phyloP scores from a whole-genome alignment of 1,284 basidiomycete species.

The Cutaneotrichosporon mucoides region DNA sequence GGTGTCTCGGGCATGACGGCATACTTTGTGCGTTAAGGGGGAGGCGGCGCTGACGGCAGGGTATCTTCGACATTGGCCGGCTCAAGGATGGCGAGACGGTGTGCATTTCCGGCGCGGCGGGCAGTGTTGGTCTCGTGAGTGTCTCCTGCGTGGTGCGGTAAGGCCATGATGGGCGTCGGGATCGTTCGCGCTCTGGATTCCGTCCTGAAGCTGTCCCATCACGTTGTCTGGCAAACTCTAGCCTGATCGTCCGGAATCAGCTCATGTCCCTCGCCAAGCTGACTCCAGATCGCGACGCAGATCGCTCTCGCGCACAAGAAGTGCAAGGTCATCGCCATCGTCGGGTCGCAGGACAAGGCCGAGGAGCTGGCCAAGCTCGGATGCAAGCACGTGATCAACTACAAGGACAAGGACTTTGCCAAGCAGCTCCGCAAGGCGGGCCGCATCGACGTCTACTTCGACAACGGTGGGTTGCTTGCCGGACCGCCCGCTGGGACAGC shows the following conservation, averaged over 20 bases:
- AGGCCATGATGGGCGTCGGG: background rate
- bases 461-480: slow-evolving; percentile 58
- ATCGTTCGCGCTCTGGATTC: too few species aligned
- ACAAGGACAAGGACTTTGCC: slow-evolving; percentile 72
- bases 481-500: background rate
- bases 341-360: slow-evolving; percentile 73
- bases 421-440: slow-evolving; percentile 55
- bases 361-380: slow-evolving; percentile 76
- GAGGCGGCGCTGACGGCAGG: slow-evolving; percentile 32
- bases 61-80: slow-evolving; percentile 72
- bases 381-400: slow-evolving; percentile 77
- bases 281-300: slow-evolving; percentile 62
- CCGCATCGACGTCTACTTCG: slow-evolving; percentile 73
- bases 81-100: slow-evolving; percentile 77
- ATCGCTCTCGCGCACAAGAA: slow-evolving; percentile 53
- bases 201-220: too few species aligned
- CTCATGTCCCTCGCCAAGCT: background rate
- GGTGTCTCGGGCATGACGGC: slow-evolving; percentile 75
- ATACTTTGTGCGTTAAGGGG: slow-evolving; percentile 62
- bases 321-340: slow-evolving; percentile 75
- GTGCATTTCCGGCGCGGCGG: slow-evolving; percentile 81
- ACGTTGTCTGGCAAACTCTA: too few species aligned
- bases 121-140: slow-evolving; percentile 62
- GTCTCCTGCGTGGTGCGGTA: background rate
- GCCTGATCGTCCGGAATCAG: background rate